Evolutionary conservation across 805 yeast species (phyloP).

Genomic region (Trichomonascus vanleenenianus): DNA sequence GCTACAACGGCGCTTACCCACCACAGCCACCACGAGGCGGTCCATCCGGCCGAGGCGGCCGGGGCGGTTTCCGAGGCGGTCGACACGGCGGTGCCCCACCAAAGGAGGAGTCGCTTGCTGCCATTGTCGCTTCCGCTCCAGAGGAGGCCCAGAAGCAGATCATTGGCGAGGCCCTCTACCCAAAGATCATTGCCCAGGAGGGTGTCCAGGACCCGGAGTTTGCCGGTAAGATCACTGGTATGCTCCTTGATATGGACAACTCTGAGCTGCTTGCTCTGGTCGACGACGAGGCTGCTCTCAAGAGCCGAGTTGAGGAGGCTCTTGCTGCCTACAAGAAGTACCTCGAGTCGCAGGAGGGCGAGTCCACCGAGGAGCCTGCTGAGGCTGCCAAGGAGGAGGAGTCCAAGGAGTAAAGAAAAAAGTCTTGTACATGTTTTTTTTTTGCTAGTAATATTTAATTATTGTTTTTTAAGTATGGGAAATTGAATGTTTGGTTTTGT

Average conservation of each 20-base stretch:
- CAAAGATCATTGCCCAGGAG: conserved; percentile 79
- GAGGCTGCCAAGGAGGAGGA: not conserved
- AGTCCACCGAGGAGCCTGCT: conserved; percentile 2
- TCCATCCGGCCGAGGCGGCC: conserved; percentile 21
- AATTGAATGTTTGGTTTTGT: not conserved
- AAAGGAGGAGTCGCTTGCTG: conserved; percentile 41
- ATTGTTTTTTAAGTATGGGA: not conserved
- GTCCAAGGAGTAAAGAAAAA: not conserved
- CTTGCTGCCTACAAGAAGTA: conserved; percentile 88
- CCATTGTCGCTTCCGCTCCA: conserved; percentile 58
- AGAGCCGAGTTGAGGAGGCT: conserved; percentile 90
- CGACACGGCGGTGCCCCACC: conserved; percentile 18
- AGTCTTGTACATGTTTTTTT: not conserved
- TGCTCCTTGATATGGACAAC: conserved; percentile 93
- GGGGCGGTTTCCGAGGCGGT: conserved; percentile 21
- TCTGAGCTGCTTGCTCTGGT: conserved; percentile 81
- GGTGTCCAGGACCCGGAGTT: conserved; percentile 87
- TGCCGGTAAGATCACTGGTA: conserved; percentile 98
- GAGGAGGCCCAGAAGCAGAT: conserved; percentile 94
- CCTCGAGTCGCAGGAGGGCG: conserved; percentile 43
- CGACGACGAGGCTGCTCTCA: conserved; percentile 84
- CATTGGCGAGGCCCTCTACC: conserved; percentile 95
- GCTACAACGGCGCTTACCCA: conserved; percentile 36
- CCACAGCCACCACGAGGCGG: conserved; percentile 16
- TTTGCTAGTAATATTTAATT: not conserved